Evolutionary conservation across 306 rosid species (phyloP).

Genomic region (Ormosia semicastrata): DNA sequence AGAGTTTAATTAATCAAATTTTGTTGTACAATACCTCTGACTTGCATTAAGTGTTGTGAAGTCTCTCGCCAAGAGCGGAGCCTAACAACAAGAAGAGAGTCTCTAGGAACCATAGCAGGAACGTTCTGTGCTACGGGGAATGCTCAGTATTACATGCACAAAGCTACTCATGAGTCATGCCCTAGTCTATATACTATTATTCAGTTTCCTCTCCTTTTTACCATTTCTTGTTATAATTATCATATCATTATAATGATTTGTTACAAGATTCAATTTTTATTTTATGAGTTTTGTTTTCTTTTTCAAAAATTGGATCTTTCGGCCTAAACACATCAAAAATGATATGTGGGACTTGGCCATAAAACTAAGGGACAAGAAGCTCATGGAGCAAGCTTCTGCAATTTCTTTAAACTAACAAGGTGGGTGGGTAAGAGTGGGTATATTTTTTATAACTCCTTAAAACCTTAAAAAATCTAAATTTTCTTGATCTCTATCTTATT

Average conservation of each 20-base stretch:
- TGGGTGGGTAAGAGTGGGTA: too few species aligned
- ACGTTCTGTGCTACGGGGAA: slow-evolving; percentile 87
- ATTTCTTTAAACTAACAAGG: slow-evolving; percentile 24
- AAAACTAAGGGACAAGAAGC: slow-evolving; percentile 92
- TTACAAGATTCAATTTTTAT: too few species aligned
- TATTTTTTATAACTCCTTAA: too few species aligned
- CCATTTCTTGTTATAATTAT: too few species aligned
- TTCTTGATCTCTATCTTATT: neutral
- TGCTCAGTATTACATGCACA: slow-evolving; percentile 86
- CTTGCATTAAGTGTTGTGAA: too few species aligned
- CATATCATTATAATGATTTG: neutral
- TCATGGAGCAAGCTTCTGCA: slow-evolving; percentile 41
- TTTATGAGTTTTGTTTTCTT: neutral
- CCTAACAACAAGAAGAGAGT: too few species aligned
- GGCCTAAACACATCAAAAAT: slow-evolving; percentile 89
- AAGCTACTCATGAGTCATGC: slow-evolving; percentile 60
- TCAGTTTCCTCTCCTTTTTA: too few species aligned
- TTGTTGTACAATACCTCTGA: too few species aligned
- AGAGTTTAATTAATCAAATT: too few species aligned
- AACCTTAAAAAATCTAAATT: too few species aligned
- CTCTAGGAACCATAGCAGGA: slow-evolving; percentile 85
- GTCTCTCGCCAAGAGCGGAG: too few species aligned
- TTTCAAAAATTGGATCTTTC: neutral
- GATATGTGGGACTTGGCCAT: slow-evolving; percentile 96
- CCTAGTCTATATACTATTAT: slow-evolving; percentile 43